Evolutionary conservation across 371 early-diverging fungal species (phyloP), one percentile per base, ranked within the genome.

Genomic region (Mycotypha africana): DNA sequence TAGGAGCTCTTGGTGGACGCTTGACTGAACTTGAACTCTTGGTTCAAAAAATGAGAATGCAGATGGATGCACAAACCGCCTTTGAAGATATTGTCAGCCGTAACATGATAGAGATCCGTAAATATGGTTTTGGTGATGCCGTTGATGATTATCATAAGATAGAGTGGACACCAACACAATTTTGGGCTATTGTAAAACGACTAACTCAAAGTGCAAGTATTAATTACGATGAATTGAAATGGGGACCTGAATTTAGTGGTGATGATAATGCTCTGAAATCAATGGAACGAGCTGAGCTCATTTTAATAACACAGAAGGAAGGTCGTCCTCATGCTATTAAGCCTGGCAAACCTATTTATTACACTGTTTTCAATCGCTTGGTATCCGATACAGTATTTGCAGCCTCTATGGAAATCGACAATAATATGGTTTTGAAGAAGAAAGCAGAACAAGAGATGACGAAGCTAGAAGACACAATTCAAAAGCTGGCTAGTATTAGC

Each of bases 281-380:
- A 1, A 86, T 95, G 85, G 93, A 93, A 53, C 76, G 88, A 32
- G 86, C 91, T 12, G 92, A 92, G 44, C 66, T 95, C 23, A 89
- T 95, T 44, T 70, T 74, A 1, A 75, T 93, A 45, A 49, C 60
- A 3, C 82, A 90, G 35, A 67, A 82, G 43, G 77, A 91, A 58
- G 92, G 89, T 26, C 86, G 93, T 9, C 89, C 97, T 11, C 65
- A 79, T 48, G 53, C 69, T 11, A 82, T 96, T 25, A 63, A 78
- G 25, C 82, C 93, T 1, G 91, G 90, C 5, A 84, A 90, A 33
- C 96, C 93, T 4, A 76, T 97, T 9, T 89, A 79, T 56, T 66
- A 75, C 20, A 70, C 84, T 1, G 96, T 90, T 4, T 93, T 93
- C 58, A 41, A 56, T 23, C 75, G 84, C 22, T 76, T 97, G 16